These are phyloP conservation scores for Citrullus colocynthis DNA, from an alignment of 306 rosid species.

Conservation along the genomic window DNA sequence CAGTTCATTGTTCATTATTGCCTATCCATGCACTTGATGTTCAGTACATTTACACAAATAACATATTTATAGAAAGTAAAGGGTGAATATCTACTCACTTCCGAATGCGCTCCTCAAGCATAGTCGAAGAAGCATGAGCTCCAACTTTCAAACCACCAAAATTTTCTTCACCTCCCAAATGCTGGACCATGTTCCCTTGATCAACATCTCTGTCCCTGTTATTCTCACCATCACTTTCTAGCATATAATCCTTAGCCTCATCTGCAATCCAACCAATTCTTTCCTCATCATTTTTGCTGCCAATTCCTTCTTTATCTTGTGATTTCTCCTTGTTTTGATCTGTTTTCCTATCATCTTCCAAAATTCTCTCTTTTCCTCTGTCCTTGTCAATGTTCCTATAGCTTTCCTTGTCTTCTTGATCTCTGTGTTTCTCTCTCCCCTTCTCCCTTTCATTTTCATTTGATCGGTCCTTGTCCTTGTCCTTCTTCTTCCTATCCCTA, in stretches of 20 bases:
- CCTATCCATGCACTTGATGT: not conserved
- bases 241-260: constrained; percentile 28
- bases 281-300: constrained; percentile 36
- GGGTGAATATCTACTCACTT: constrained; percentile 28
- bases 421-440: constrained; percentile 45
- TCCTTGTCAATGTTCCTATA: constrained; percentile 35
- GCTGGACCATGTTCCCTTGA: constrained; percentile 28
- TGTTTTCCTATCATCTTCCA: constrained; percentile 31
- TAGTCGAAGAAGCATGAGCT: constrained; percentile 22
- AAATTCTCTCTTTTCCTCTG: constrained; percentile 30
- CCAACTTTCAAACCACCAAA: constrained; percentile 21
- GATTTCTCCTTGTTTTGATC: constrained; percentile 44
- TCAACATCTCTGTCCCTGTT: constrained; percentile 36
- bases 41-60: not conserved
- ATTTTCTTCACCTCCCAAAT: constrained; percentile 21
- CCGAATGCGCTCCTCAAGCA: constrained; percentile 60
- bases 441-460: constrained; percentile 21
- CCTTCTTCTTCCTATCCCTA: constrained; percentile 20
- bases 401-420: constrained; percentile 27
- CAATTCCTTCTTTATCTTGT: constrained; percentile 36
- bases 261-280: constrained; percentile 32
- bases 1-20: not conserved
- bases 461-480: constrained; percentile 33
- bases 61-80: not conserved
- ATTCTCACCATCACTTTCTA: constrained; percentile 28